These are phyloP conservation scores for Pichia cephalocereana DNA, from an alignment of 805 yeast genomes.

Conservation along the genomic window DNA sequence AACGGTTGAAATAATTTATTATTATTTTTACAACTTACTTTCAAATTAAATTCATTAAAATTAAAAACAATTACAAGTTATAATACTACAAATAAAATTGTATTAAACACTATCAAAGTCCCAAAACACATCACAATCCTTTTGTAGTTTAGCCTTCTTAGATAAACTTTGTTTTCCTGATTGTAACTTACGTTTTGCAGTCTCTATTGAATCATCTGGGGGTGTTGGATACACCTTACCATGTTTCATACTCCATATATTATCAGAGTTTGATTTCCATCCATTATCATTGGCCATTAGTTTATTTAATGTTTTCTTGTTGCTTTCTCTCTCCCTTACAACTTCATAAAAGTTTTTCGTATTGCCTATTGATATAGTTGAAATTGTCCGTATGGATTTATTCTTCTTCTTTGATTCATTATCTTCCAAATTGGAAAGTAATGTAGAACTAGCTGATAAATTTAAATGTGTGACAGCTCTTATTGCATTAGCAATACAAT, in stretches of 20 bases:
- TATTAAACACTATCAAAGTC: slow-evolving; percentile 27
- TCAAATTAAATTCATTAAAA: neutral
- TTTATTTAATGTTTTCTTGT: neutral
- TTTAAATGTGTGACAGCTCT: slow-evolving; percentile 10
- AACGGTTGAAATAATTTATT: too few species aligned
- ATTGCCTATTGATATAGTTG: neutral
- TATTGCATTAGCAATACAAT: slow-evolving; percentile 37
- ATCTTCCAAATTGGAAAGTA: neutral
- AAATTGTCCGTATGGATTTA: neutral
- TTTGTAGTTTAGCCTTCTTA: slow-evolving; percentile 4
- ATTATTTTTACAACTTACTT: too few species aligned
- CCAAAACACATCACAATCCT: slow-evolving; percentile 15
- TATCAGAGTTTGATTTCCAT: neutral
- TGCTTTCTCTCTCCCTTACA: slow-evolving; percentile 2
- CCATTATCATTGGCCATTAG: neutral
- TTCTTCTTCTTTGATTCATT: neutral
- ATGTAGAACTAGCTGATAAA: neutral
- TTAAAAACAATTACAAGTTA: neutral
- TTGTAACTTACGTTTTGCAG: neutral
- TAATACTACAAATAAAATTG: too few species aligned
- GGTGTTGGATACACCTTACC: slow-evolving; percentile 26
- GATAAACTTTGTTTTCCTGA: neutral
- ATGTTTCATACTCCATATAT: neutral
- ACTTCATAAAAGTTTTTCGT: slow-evolving; percentile 2
- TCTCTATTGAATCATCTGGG: slow-evolving; percentile 22